phyloP scores from a whole-genome alignment of 2,329 filamentous ascomycete species.

The Incumbomyces delicatus region DNA sequence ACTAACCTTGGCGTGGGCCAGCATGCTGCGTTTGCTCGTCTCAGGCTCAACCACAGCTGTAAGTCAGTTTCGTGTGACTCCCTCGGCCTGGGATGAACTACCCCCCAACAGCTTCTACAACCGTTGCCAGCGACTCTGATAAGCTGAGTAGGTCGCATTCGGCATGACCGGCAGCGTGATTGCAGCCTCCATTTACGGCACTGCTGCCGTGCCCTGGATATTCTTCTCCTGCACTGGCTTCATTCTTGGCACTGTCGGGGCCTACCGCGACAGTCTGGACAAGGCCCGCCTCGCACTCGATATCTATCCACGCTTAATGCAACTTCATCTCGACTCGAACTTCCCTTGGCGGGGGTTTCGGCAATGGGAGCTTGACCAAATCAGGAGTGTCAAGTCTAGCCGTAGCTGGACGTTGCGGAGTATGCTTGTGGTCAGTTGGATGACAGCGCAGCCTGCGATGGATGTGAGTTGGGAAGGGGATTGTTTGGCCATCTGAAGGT shows the following conservation, averaged over 20 bases:
- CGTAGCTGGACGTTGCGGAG: slow-evolving; percentile 15
- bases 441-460: slow-evolving; percentile 14
- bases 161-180: slow-evolving; percentile 15
- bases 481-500: neutral
- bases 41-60: slow-evolving; percentile 10
- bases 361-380: slow-evolving; percentile 8
- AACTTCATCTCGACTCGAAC: slow-evolving; percentile 17
- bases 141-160: slow-evolving; percentile 8
- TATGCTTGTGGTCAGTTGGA: slow-evolving; percentile 18
- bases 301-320: slow-evolving; percentile 15
- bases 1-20: slow-evolving; percentile 1
- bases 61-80: neutral
- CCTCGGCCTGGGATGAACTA: neutral
- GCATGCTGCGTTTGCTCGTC: slow-evolving; percentile 16
- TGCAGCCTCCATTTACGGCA: neutral
- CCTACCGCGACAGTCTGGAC: slow-evolving; percentile 17
- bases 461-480: slow-evolving; percentile 11
- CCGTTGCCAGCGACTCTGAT: neutral
- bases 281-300: slow-evolving; percentile 15
- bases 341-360: slow-evolving; percentile 17
- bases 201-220: slow-evolving; percentile 14
- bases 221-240: slow-evolving; percentile 14
- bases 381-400: slow-evolving; percentile 10
- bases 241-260: slow-evolving; percentile 12
- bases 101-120: neutral